Evolutionary conservation across 2,329 filamentous ascomycete species (phyloP).

Genomic region (Claviceps paspali): DNA sequence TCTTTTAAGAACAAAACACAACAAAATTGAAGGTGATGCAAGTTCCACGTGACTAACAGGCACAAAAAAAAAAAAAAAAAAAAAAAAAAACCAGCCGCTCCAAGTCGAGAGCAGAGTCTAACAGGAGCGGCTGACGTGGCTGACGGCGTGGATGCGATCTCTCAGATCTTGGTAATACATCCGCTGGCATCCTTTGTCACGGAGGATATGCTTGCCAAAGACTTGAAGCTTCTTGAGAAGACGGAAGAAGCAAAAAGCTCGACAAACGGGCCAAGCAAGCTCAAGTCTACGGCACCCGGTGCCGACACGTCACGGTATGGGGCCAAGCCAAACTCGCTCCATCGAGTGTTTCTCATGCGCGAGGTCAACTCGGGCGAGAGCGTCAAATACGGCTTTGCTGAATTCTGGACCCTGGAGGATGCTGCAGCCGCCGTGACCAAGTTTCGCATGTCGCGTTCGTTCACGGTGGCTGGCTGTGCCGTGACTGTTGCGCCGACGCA

Average conservation of each 20-base stretch:
- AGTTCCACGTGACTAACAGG: too few species aligned
- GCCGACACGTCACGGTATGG: slow-evolving; percentile 46
- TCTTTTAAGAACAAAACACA: too few species aligned
- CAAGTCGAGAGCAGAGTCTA: slow-evolving; percentile 21
- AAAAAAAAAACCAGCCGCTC: slow-evolving; percentile 5
- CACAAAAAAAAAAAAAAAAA: too few species aligned
- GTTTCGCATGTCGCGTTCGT: slow-evolving; percentile 55
- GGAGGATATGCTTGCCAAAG: slow-evolving; percentile 57
- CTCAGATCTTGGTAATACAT: slow-evolving; percentile 63
- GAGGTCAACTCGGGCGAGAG: slow-evolving; percentile 57
- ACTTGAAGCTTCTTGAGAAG: slow-evolving; percentile 59
- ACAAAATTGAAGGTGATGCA: too few species aligned
- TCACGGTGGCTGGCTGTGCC: slow-evolving; percentile 60
- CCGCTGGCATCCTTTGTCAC: slow-evolving; percentile 55
- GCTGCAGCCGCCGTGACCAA: slow-evolving; percentile 60
- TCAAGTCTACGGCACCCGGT: slow-evolving; percentile 43
- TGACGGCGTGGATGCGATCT: slow-evolving; percentile 40
- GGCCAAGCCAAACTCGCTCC: slow-evolving; percentile 57
- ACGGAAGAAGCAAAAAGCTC: slow-evolving; percentile 29
- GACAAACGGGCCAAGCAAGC: slow-evolving; percentile 32
- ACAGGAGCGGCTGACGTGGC: slow-evolving; percentile 34
- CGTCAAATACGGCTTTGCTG: slow-evolving; percentile 71
- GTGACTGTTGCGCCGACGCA: slow-evolving; percentile 64
- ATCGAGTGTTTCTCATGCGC: slow-evolving; percentile 62
- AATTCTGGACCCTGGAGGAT: slow-evolving; percentile 64